Evolutionary conservation across 106 monocot genomes (phyloP).

Genomic region (Chionographis japonica): DNA sequence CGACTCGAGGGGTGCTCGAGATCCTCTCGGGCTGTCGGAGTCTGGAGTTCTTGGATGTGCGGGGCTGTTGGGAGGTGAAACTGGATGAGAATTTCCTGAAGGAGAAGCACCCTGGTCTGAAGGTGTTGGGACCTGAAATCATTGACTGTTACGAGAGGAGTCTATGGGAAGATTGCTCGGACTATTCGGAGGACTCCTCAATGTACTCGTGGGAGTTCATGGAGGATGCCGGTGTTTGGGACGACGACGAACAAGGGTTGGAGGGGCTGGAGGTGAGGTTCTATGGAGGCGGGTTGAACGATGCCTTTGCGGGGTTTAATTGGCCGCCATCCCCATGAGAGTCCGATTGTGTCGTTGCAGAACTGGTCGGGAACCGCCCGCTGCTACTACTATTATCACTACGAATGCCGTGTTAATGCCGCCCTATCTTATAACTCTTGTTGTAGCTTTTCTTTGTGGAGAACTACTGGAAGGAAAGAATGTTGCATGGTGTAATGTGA

Average conservation of each 20-base stretch:
- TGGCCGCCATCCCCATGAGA: slow-evolving; percentile 85
- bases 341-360: background rate
- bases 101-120: slow-evolving; percentile 46
- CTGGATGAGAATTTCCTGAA: slow-evolving; percentile 61
- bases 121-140: slow-evolving; percentile 65
- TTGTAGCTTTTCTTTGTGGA: too few species aligned
- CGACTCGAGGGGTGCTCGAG: slow-evolving; percentile 51
- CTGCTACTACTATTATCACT: background rate
- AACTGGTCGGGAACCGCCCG: background rate
- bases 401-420: too few species aligned
- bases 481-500: too few species aligned
- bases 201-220: slow-evolving; percentile 77
- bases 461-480: too few species aligned
- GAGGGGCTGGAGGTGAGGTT: slow-evolving; percentile 77
- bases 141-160: slow-evolving; percentile 58
- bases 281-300: slow-evolving; percentile 62
- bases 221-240: slow-evolving; percentile 67
- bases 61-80: slow-evolving; percentile 90
- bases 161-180: slow-evolving; percentile 69
- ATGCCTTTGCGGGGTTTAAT: slow-evolving; percentile 48
- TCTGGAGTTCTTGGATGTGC: slow-evolving; percentile 64
- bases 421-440: too few species aligned
- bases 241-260: slow-evolving; percentile 47
- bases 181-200: slow-evolving; percentile 65
- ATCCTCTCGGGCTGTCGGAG: slow-evolving; percentile 66